These are phyloP conservation scores for Moniliella sp. DNA, from an alignment of 1,284 basidiomycete species.

Conservation along the genomic window DNA sequence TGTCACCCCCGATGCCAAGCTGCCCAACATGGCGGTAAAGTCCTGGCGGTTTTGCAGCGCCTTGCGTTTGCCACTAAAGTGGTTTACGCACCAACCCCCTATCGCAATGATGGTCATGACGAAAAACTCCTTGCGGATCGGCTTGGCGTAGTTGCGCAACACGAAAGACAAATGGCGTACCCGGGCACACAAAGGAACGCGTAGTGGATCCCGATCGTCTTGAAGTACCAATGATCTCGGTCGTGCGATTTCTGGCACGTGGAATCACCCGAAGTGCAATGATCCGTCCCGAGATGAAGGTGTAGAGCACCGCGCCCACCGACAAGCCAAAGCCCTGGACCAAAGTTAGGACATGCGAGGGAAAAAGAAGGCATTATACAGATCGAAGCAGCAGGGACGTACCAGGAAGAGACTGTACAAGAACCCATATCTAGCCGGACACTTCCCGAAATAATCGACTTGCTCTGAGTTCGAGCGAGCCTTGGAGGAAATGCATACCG, in stretches of 20 bases:
- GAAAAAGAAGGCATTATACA: conserved; percentile 3
- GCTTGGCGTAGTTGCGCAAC: conserved; percentile 50
- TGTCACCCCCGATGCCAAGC: conserved; percentile 60
- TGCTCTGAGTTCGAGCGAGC: conserved; percentile 52
- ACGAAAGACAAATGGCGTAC: conserved; percentile 52
- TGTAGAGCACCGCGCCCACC: conserved; percentile 24
- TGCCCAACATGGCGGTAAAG: conserved; percentile 39
- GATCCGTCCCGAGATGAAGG: conserved; percentile 11
- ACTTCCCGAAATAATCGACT: conserved; percentile 37
- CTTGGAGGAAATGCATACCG: conserved; percentile 39
- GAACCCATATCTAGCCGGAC: conserved; percentile 60
- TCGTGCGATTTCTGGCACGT: conserved; percentile 8
- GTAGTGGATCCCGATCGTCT: conserved; percentile 10
- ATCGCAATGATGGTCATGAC: conserved; percentile 50
- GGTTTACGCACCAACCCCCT: conserved; percentile 45
- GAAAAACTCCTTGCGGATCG: conserved; percentile 49
- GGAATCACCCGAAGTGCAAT: conserved; percentile 4
- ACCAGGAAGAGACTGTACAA: conserved; percentile 43
- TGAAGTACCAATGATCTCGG: conserved; percentile 37
- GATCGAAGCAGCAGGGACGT: too few species aligned
- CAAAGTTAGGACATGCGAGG: too few species aligned
- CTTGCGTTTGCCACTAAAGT: conserved; percentile 7
- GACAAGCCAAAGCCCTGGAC: conserved; percentile 9
- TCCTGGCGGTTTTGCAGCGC: conserved; percentile 10
- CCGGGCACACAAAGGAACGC: conserved; percentile 53